Conservation (phyloP, 2,329 filamentous ascomycete species). For the Pseudocercospora macadamiae region DNA sequence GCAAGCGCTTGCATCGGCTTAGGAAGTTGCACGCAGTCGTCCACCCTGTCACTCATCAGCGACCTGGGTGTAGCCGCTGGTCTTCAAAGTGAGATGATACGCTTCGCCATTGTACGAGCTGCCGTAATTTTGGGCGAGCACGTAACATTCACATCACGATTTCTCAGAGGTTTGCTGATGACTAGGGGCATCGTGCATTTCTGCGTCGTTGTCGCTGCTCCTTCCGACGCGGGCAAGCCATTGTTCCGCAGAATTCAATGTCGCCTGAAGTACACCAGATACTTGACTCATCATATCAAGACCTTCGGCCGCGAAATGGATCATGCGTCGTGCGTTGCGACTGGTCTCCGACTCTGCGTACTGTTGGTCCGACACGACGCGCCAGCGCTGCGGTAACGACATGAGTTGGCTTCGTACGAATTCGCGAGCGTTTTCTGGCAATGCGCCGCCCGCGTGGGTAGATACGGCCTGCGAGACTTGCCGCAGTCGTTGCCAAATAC, state of each 20-base stretch:
- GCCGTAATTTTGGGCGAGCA: too few species aligned
- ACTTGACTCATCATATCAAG: conserved; percentile 95
- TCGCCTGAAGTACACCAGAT: conserved; percentile 82
- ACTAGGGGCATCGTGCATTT: conserved; percentile 21
- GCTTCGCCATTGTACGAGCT: neutral
- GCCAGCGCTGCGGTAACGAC: conserved; percentile 81
- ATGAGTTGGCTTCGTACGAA: conserved; percentile 84
- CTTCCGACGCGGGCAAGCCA: conserved; percentile 70
- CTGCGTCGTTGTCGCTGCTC: conserved; percentile 20
- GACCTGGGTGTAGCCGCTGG: neutral
- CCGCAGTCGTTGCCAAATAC: conserved; percentile 63
- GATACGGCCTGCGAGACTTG: conserved; percentile 83
- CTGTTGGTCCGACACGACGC: conserved; percentile 60
- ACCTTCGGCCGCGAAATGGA: conserved; percentile 86
- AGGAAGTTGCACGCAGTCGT: neutral
- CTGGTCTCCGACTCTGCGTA: conserved; percentile 50
- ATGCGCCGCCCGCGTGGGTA: conserved; percentile 84
- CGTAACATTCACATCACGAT: too few species aligned
- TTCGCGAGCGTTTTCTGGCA: conserved; percentile 83
- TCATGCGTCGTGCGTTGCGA: conserved; percentile 70
- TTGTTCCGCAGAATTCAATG: conserved; percentile 84
- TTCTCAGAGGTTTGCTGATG: conserved; percentile 17
- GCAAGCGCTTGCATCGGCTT: neutral
- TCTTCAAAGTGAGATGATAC: neutral
- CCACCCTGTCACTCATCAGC: neutral